phyloP scores from a whole-genome alignment of 345 rosid genomes.

The Geranium rotundifolium region DNA sequence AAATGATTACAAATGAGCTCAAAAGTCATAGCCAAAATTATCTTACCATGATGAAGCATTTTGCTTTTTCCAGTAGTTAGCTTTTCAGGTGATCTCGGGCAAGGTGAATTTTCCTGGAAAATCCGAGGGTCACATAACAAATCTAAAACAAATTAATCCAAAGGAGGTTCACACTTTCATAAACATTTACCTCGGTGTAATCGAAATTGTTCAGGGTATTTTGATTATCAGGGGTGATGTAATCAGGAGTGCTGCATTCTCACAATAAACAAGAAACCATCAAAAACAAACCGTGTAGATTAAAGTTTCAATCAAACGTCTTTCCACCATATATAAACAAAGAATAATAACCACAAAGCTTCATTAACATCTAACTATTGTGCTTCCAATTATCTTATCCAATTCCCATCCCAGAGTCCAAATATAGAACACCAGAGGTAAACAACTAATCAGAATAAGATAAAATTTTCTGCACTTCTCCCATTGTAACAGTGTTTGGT shows the following conservation, averaged over 20 bases:
- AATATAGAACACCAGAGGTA: background rate
- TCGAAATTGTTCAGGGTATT: slow-evolving; percentile 39
- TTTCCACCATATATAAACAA: background rate
- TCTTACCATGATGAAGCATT: slow-evolving; percentile 43
- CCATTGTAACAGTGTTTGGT: background rate
- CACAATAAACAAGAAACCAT: slow-evolving; percentile 3
- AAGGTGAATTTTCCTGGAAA: slow-evolving; percentile 56
- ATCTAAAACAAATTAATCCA: background rate
- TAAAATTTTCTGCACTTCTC: too few species aligned
- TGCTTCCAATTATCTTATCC: background rate
- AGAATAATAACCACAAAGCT: background rate
- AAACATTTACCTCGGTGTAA: slow-evolving; percentile 42
- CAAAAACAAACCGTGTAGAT: background rate
- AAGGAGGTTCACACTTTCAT: background rate
- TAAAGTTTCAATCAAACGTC: background rate
- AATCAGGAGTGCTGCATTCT: slow-evolving; percentile 84
- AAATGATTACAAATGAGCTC: background rate
- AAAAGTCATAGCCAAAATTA: slow-evolving; percentile 7
- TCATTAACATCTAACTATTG: background rate
- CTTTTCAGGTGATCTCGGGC: slow-evolving; percentile 93
- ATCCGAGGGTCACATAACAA: background rate
- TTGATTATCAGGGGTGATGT: slow-evolving; percentile 87
- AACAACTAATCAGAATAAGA: background rate
- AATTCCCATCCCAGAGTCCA: background rate
- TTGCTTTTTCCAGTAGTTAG: slow-evolving; percentile 44